phyloP scores from a whole-genome alignment of 495 filamentous ascomycete genomes.

The Parathielavia hyrcaniae region DNA sequence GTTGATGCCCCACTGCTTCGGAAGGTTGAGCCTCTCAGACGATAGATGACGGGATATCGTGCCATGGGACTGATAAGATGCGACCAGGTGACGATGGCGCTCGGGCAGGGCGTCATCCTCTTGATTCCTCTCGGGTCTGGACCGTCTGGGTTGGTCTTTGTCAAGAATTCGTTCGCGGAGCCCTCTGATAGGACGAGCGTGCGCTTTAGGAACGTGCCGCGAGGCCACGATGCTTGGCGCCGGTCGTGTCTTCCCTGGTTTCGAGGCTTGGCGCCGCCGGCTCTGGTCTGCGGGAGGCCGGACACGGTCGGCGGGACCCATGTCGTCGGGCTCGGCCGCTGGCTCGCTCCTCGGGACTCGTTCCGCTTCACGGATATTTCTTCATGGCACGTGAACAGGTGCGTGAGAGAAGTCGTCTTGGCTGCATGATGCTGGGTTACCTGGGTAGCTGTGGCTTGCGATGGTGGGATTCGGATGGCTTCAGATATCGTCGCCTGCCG shows the following conservation, averaged over 20 bases:
- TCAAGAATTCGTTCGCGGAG: neutral
- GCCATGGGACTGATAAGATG: conserved; percentile 11
- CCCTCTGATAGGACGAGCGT: conserved; percentile 15
- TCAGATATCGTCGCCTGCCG: neutral
- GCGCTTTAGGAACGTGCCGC: neutral
- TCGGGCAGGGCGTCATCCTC: conserved; percentile 16
- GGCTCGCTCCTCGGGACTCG: neutral
- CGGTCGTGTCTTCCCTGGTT: conserved; percentile 10
- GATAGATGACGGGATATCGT: neutral
- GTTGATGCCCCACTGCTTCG: conserved; percentile 14
- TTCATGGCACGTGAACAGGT: conserved; percentile 3
- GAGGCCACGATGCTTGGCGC: conserved; percentile 18
- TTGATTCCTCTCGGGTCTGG: neutral
- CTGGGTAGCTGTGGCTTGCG: neutral
- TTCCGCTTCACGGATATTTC: neutral
- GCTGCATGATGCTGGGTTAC: too few species aligned
- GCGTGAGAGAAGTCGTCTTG: neutral
- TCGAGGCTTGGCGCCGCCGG: conserved; percentile 9
- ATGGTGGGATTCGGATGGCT: neutral
- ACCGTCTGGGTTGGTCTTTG: conserved; percentile 2
- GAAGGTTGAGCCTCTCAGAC: conserved; percentile 6
- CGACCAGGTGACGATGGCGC: conserved; percentile 21
- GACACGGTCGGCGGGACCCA: neutral
- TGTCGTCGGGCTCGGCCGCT: neutral
- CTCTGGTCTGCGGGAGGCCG: neutral